These are phyloP conservation scores for Gastrolobium bilobum DNA, from an alignment of 306 rosid species.

Conservation along the genomic window DNA sequence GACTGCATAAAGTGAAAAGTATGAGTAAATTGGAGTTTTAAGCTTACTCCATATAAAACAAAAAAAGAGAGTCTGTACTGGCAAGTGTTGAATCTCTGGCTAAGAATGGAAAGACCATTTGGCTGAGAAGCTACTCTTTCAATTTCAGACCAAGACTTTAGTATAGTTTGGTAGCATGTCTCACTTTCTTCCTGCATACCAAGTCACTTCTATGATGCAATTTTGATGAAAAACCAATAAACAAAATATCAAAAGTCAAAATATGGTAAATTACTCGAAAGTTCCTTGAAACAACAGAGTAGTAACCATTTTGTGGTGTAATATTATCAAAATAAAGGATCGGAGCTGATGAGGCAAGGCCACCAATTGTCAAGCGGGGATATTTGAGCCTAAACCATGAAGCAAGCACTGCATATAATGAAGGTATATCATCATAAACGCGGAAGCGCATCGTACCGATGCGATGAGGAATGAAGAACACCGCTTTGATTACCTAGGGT, in stretches of 20 bases:
- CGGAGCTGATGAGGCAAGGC: constrained; percentile 79
- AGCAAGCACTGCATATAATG: constrained; percentile 65
- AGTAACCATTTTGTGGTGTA: constrained; percentile 61
- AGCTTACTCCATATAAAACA: too few relatives aligned
- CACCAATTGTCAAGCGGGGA: constrained; percentile 72
- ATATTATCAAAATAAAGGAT: constrained; percentile 67
- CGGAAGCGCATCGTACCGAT: too few relatives aligned
- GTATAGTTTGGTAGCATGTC: constrained; percentile 65
- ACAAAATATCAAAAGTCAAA: not conserved
- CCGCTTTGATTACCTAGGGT: too few relatives aligned
- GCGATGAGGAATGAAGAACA: too few relatives aligned
- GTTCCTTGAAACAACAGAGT: constrained; percentile 58
- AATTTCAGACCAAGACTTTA: constrained; percentile 68
- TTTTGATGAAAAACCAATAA: not conserved
- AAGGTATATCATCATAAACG: not conserved
- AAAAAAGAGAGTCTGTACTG: constrained; percentile 19
- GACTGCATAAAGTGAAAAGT: constrained; percentile 46
- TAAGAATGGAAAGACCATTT: constrained; percentile 62
- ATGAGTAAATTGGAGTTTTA: not conserved
- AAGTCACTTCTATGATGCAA: too few relatives aligned
- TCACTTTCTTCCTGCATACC: constrained; percentile 65
- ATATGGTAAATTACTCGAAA: constrained; percentile 54
- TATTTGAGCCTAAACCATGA: constrained; percentile 80
- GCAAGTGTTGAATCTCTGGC: constrained; percentile 66
- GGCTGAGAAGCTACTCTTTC: constrained; percentile 53